Evolutionary conservation across 306 rosid genomes (phyloP).

Genomic region (Mimosa pudica): DNA sequence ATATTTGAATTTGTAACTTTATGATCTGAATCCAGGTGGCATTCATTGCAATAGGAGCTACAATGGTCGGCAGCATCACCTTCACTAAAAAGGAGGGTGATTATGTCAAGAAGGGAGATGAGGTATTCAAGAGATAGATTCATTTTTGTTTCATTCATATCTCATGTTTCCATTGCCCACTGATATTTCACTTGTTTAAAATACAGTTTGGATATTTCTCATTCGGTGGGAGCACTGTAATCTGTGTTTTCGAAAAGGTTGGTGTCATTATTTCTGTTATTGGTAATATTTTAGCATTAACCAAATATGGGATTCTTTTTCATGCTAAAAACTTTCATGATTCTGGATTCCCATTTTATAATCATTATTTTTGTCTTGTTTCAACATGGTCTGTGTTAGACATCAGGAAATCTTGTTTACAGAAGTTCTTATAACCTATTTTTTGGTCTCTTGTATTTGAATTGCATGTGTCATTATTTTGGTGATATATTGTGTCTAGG

Average conservation of each 20-base stretch:
- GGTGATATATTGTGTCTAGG: not conserved
- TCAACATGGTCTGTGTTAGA: constrained; percentile 5
- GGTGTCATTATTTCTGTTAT: constrained; percentile 30
- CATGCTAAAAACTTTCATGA: constrained; percentile 23
- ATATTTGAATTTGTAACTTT: not conserved
- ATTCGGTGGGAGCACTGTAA: constrained; percentile 97
- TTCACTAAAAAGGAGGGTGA: constrained; percentile 79
- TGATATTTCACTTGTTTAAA: constrained; percentile 32
- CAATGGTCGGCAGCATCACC: constrained; percentile 97
- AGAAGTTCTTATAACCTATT: not conserved
- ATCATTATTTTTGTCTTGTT: constrained; percentile 1
- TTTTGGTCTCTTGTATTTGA: not conserved
- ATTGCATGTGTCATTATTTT: not conserved
- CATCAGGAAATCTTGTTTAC: constrained; percentile 6
- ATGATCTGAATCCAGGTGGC: constrained; percentile 71
- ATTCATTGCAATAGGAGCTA: constrained; percentile 93
- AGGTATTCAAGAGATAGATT: constrained; percentile 54
- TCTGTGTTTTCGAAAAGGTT: constrained; percentile 90
- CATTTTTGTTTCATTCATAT: constrained; percentile 15
- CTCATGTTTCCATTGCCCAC: constrained; percentile 34
- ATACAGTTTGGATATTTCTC: constrained; percentile 95
- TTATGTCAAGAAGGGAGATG: constrained; percentile 87
- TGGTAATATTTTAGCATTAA: not conserved
- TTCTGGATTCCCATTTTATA: not conserved
- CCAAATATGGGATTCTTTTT: constrained; percentile 8